Conservation (phyloP, 805 yeast species). For the Candida montana region DNA sequence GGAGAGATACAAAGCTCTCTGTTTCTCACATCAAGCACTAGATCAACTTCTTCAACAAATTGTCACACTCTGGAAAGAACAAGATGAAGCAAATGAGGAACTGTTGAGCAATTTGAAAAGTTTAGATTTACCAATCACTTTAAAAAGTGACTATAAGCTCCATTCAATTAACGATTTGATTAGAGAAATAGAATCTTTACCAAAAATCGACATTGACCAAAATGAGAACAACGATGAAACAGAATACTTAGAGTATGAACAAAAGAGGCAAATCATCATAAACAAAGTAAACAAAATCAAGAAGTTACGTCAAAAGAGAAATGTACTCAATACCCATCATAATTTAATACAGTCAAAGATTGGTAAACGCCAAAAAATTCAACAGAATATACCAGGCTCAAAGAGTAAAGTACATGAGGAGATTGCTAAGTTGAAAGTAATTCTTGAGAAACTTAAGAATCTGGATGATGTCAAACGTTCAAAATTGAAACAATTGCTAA, state of each 20-base stretch:
- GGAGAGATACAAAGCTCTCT: slow-evolving; percentile 5
- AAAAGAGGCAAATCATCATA: slow-evolving; percentile 6
- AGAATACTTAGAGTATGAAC: slow-evolving; percentile 9
- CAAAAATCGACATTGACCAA: slow-evolving; percentile 7
- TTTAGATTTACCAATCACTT: slow-evolving; percentile 13
- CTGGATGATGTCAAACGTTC: slow-evolving; percentile 10
- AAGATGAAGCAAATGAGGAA: slow-evolving; percentile 3
- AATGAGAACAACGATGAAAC: slow-evolving; percentile 2
- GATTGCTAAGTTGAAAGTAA: slow-evolving; percentile 14
- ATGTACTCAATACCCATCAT: slow-evolving; percentile 7
- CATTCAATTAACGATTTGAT: slow-evolving; percentile 17
- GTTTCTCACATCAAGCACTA: slow-evolving; percentile 20
- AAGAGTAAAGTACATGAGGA: slow-evolving; percentile 15
- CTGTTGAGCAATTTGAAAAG: slow-evolving; percentile 6
- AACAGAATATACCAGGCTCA: slow-evolving; percentile 13
- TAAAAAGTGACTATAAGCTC: slow-evolving; percentile 15
- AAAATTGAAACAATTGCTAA: slow-evolving; percentile 5
- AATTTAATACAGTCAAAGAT: slow-evolving; percentile 13
- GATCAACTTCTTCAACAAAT: slow-evolving; percentile 20
- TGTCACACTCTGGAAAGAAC: slow-evolving; percentile 11
- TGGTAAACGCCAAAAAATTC: slow-evolving; percentile 16
- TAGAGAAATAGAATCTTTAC: slow-evolving; percentile 15
- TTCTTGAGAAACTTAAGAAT: slow-evolving; percentile 19
- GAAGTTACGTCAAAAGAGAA: slow-evolving; percentile 6
- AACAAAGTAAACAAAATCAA: slow-evolving; percentile 9